Percentiles rank a stretch among this genome's conserved stretches.
phyloP scores from a whole-genome alignment of 306 rosid genomes.

The Trifolium dubium region DNA sequence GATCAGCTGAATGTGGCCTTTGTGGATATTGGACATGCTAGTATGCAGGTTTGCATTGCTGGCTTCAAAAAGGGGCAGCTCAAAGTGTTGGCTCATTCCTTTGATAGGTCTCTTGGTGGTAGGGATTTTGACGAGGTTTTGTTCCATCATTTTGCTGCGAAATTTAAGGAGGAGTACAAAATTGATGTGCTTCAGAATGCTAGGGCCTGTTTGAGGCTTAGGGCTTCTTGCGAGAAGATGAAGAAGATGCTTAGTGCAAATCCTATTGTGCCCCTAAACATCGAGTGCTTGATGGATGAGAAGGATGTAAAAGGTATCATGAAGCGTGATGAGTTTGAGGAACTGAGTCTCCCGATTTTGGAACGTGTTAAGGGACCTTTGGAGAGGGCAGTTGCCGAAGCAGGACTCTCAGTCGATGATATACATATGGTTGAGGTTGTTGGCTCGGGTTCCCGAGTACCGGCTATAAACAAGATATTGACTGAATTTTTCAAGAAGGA shows the following conservation, averaged over 20 bases:
- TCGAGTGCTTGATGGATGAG: constrained; percentile 96
- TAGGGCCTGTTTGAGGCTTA: constrained; percentile 80
- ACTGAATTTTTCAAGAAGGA: constrained; percentile 91
- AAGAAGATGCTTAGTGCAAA: constrained; percentile 97
- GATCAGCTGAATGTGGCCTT: constrained; percentile 91
- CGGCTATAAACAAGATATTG: constrained; percentile 79
- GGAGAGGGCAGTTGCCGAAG: constrained; percentile 87
- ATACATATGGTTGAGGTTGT: constrained; percentile 85
- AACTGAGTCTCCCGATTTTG: constrained; percentile 75
- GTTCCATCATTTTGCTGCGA: constrained; percentile 75
- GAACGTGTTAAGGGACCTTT: constrained; percentile 88
- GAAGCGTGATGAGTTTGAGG: constrained; percentile 94
- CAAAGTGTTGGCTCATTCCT: constrained; percentile 81
- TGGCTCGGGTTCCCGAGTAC: constrained; percentile 95
- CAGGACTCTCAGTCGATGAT: constrained; percentile 69
- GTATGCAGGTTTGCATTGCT: constrained; percentile 96
- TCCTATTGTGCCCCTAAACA: constrained; percentile 80
- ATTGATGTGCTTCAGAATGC: constrained; percentile 84
- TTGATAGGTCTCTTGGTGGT: constrained; percentile 86
- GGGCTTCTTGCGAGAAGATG: constrained; percentile 89
- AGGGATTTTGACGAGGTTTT: constrained; percentile 92
- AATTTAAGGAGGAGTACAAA: constrained; percentile 84
- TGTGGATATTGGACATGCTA: constrained; percentile 92
- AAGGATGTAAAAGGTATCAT: constrained; percentile 86
- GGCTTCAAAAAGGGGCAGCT: constrained; percentile 93